These are phyloP conservation scores for Arabis alpina DNA, from an alignment of 345 rosid genomes.

Conservation along the genomic window DNA sequence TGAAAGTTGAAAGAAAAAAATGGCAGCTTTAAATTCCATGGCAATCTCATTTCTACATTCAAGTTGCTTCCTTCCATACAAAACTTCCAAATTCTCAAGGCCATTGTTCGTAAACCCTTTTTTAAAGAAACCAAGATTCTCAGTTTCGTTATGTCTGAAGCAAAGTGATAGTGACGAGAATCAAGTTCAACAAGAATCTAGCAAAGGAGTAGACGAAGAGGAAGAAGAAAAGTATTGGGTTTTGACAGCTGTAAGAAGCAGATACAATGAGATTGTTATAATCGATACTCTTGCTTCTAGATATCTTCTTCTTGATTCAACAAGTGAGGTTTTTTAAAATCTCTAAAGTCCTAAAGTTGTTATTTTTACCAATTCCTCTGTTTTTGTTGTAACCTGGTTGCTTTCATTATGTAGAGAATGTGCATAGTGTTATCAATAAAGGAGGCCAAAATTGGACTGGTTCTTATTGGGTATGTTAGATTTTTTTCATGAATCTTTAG, in stretches of 20 bases:
- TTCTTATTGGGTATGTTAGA: constrained; percentile 69
- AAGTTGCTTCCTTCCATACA: constrained; percentile 27
- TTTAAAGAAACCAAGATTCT: constrained; percentile 35
- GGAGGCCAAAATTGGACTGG: constrained; percentile 71
- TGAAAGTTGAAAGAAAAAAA: constrained; percentile 16
- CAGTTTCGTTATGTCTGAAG: constrained; percentile 33
- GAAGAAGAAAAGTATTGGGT: constrained; percentile 62
- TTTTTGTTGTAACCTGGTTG: background rate
- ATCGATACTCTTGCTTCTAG: constrained; percentile 65
- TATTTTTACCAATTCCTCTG: constrained; percentile 7
- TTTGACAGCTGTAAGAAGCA: constrained; percentile 57
- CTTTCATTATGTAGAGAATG: constrained; percentile 53
- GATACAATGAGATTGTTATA: constrained; percentile 71
- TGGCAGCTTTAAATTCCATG: constrained; percentile 44
- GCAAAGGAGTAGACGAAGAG: constrained; percentile 8
- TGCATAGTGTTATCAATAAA: constrained; percentile 76
- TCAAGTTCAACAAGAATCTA: constrained; percentile 9
- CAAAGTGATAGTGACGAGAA: constrained; percentile 13
- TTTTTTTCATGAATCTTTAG: background rate
- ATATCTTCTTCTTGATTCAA: constrained; percentile 80
- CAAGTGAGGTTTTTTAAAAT: constrained; percentile 46
- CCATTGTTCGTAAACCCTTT: constrained; percentile 29
- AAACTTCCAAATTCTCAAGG: constrained; percentile 21
- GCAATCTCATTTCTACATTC: constrained; percentile 33
- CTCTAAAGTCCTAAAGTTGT: background rate